Base-by-base conservation (phyloP, 2,329 filamentous ascomycete species). In the Cladosporium sp. region DNA sequence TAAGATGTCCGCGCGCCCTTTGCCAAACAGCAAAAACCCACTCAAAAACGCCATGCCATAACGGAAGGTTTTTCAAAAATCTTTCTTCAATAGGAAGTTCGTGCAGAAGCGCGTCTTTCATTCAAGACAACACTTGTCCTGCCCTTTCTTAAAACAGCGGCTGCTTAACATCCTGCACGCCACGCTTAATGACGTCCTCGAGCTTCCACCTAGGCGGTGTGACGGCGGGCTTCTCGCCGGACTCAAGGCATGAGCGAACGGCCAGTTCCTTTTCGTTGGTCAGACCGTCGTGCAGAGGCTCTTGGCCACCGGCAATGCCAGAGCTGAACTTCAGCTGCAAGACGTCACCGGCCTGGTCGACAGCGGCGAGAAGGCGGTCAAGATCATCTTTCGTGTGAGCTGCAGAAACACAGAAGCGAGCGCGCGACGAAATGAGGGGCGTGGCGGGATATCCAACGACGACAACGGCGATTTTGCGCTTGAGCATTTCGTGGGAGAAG, bases 331-430 rank as follows among this genome's bases (percentile, higher is more conserved):
- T 97, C 66, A 98, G 78, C 70, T 97, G 91, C 50, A 98, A 74
- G 18, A 95, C 80, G 57, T 95, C 88, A 51, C 92, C 91, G 50
- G 96, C 83, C 69, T 97, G 88, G 64, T 97, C 89, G 63, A 92
- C 97, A 13, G 93, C 93, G 4, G 82, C 78, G 43, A 98, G 75
- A 52, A 98, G 74, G 42, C 92, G 84, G 69, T 98, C 93, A 62
- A 98, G 79, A 67, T 98, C 93, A 43, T 98, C 93, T 76, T 98
- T 98, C 71, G 94, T 98, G 75, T 98, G 93, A 1, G 93, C 89
- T 2, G 93, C 84, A 3, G 90, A 95, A 47, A 98, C 83, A 67
- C 93, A 98, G 80, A 98, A 96, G 41, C 93, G 86, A 43, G 89
- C 93, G 56, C 93, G 86, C 16, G 92, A 96, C 55, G 88, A 94